Percentiles rank a stretch among this genome's conserved stretches.
phyloP scores from a whole-genome alignment of 179 eudicot genomes.

The Amaranthus tricolor region DNA sequence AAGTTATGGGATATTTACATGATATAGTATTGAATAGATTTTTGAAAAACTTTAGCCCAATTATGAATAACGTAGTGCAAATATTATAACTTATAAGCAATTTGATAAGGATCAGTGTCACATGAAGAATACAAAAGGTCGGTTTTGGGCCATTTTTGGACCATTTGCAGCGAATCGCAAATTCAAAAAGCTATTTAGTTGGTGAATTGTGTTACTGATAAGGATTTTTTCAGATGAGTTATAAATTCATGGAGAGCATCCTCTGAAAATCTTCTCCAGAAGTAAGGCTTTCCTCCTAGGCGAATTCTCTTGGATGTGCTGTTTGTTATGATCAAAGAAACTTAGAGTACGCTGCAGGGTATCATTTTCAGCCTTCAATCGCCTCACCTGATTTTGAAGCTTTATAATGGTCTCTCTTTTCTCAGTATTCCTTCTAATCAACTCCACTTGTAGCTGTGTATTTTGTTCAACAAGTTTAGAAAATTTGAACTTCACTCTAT shows the following conservation, averaged over 20 bases:
- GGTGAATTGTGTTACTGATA: too few relatives aligned
- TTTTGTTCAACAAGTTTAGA: constrained; percentile 27
- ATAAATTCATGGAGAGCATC: constrained; percentile 13
- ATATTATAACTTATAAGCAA: too few relatives aligned
- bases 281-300: constrained; percentile 15
- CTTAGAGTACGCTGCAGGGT: constrained; percentile 17
- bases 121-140: too few relatives aligned
- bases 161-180: too few relatives aligned
- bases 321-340: constrained; percentile 19
- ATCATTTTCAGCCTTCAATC: constrained; percentile 23
- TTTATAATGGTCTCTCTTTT: constrained; percentile 30
- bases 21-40: neutral
- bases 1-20: neutral
- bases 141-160: too few relatives aligned
- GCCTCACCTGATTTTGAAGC: constrained; percentile 25
- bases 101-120: too few relatives aligned
- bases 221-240: too few relatives aligned
- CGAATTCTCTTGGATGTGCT: constrained; percentile 11
- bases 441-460: constrained; percentile 25
- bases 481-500: constrained; percentile 15
- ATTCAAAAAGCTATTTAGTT: too few relatives aligned
- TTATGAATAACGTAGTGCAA: too few relatives aligned
- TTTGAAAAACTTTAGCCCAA: too few relatives aligned
- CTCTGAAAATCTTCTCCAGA: constrained; percentile 24
- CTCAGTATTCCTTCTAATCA: constrained; percentile 32